Evolutionary conservation across 140 eudicot species (phyloP).

Genomic region (Flaveria floridana): DNA sequence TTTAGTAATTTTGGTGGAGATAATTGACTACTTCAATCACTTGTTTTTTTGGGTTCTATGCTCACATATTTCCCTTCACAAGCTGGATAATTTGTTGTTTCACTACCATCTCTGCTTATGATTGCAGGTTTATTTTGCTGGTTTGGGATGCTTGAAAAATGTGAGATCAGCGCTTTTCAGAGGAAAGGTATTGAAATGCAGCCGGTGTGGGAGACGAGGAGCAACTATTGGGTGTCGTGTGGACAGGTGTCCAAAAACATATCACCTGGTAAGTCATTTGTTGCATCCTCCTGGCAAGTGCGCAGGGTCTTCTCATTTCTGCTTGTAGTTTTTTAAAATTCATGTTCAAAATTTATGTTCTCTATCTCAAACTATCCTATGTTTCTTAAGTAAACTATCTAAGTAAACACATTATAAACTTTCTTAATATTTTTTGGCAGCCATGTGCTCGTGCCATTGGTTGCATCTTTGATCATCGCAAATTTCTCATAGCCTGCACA

Average conservation of each 20-base stretch:
- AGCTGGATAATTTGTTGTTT: conserved; percentile 8
- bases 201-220: conserved; percentile 89
- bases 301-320: neutral
- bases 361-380: neutral
- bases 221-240: conserved; percentile 99
- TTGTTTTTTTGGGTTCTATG: conserved; percentile 24
- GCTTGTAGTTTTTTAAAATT: neutral
- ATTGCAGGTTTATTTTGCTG: conserved; percentile 95
- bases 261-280: conserved; percentile 68
- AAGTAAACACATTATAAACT: neutral
- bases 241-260: conserved; percentile 96
- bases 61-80: conserved; percentile 10
- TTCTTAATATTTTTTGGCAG: conserved; percentile 42
- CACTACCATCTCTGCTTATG: conserved; percentile 23
- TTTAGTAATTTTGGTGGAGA: conserved; percentile 33
- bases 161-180: conserved; percentile 94
- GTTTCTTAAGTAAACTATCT: neutral
- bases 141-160: conserved; percentile 91
- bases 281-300: neutral
- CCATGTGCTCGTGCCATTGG: conserved; percentile 94
- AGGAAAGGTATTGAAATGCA: conserved; percentile 90
- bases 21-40: conserved; percentile 31
- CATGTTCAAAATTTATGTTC: neutral
- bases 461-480: conserved; percentile 91
- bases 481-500: conserved; percentile 97